Evolutionary conservation across 2,329 filamentous ascomycete species (phyloP).

Genomic region (Fusarium buxicola): DNA sequence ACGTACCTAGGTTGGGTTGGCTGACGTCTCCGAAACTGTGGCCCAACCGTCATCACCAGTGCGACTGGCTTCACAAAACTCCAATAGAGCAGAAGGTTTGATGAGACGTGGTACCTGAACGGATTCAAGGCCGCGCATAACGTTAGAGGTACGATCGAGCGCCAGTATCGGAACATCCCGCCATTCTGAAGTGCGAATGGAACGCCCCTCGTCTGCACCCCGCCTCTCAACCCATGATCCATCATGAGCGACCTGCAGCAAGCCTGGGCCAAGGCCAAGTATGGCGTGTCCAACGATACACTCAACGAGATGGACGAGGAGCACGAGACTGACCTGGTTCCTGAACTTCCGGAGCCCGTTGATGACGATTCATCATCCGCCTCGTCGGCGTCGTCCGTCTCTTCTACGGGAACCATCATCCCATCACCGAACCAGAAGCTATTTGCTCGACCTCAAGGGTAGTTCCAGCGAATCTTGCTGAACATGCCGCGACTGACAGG

Average conservation of each 20-base stretch:
- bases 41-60: conserved; percentile 34
- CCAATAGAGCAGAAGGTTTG: conserved; percentile 19
- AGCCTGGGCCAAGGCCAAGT: conserved; percentile 81
- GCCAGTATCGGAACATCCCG: conserved; percentile 16
- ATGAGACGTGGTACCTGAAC: conserved; percentile 11
- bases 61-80: conserved; percentile 9
- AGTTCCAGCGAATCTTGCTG: conserved; percentile 38
- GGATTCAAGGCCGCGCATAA: background rate
- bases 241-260: conserved; percentile 85
- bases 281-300: conserved; percentile 65
- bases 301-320: conserved; percentile 67
- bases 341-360: conserved; percentile 58
- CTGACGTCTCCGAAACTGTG: conserved; percentile 5
- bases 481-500: conserved; percentile 41
- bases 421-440: conserved; percentile 79
- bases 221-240: conserved; percentile 33
- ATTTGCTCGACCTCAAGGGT: conserved; percentile 78
- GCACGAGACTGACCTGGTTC: conserved; percentile 59
- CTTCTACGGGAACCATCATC: conserved; percentile 91
- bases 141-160: conserved; percentile 9
- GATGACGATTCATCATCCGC: conserved; percentile 78
- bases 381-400: conserved; percentile 84
- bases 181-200: conserved; percentile 27
- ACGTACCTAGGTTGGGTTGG: conserved; percentile 30
- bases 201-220: conserved; percentile 31